These are phyloP conservation scores for Auricularia sp. DNA, from an alignment of 768 basidiomycete species.

Conservation along the genomic window DNA sequence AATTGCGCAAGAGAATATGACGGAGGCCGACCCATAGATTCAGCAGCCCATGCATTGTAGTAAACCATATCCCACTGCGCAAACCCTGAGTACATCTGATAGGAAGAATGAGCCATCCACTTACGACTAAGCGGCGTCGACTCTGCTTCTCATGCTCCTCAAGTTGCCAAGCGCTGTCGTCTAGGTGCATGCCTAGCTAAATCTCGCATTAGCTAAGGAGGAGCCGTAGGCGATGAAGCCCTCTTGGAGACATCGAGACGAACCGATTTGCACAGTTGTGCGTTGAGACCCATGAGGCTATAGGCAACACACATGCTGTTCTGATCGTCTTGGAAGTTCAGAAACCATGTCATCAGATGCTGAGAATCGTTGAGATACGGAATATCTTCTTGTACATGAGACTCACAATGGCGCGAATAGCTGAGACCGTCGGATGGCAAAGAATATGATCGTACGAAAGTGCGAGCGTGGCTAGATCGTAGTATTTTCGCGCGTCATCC, in stretches of 20 bases:
- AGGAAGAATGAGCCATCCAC: background rate
- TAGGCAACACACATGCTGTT: background rate
- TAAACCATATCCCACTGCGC: background rate
- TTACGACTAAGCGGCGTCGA: background rate
- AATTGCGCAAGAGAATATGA: background rate
- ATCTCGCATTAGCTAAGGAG: background rate
- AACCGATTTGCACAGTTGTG: background rate
- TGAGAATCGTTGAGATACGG: background rate
- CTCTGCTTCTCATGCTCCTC: background rate
- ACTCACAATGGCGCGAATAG: background rate
- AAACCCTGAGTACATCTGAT: too few species aligned
- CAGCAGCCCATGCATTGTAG: background rate
- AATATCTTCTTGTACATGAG: background rate
- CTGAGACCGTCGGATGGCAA: background rate
- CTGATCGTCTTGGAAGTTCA: background rate
- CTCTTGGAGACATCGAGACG: background rate
- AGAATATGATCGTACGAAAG: background rate
- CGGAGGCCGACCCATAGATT: background rate
- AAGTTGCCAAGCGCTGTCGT: background rate
- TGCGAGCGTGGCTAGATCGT: background rate
- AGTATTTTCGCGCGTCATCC: background rate
- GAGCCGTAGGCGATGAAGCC: background rate
- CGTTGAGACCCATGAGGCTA: background rate
- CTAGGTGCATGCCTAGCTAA: background rate
- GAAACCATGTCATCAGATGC: background rate